Conservation (phyloP, 2,329 filamentous ascomycete species). For the Cladobotryum protrusum region DNA sequence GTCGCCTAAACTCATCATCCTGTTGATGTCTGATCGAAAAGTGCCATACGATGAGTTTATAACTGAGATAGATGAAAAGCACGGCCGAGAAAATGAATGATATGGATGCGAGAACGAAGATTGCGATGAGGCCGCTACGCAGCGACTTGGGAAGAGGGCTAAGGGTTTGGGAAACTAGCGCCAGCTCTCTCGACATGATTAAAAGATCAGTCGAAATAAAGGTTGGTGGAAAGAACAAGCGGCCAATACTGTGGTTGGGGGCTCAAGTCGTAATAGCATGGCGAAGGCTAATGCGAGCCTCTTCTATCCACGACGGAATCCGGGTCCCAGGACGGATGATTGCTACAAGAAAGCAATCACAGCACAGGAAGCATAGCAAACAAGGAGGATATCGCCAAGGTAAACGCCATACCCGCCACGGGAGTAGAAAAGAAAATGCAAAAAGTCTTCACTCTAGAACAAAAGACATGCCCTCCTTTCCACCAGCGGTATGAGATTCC, state of each 20-base stretch:
- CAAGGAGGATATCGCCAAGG: too few species aligned
- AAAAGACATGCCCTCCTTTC: background rate
- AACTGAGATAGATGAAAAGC: conserved; percentile 27
- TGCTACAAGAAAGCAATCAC: too few species aligned
- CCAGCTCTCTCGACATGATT: conserved; percentile 3
- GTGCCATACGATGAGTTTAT: conserved; percentile 26
- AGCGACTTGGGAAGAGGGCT: conserved; percentile 16
- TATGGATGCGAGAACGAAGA: conserved; percentile 24
- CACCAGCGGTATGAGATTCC: background rate
- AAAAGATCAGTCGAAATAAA: too few species aligned
- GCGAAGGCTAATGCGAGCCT: too few species aligned
- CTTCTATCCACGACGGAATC: too few species aligned
- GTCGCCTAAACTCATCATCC: background rate
- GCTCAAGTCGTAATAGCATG: too few species aligned
- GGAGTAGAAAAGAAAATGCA: background rate
- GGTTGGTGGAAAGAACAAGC: too few species aligned
- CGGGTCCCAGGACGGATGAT: too few species aligned
- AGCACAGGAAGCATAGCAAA: too few species aligned
- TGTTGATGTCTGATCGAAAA: conserved; percentile 15
- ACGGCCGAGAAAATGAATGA: conserved; percentile 24
- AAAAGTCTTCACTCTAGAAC: background rate
- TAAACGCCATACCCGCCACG: too few species aligned
- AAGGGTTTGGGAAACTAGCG: conserved; percentile 17
- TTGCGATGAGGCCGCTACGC: conserved; percentile 23
- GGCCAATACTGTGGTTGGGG: too few species aligned